These are phyloP conservation scores for Colletotrichum abscissum DNA, from an alignment of 2,329 filamentous ascomycete species.

Conservation along the genomic window DNA sequence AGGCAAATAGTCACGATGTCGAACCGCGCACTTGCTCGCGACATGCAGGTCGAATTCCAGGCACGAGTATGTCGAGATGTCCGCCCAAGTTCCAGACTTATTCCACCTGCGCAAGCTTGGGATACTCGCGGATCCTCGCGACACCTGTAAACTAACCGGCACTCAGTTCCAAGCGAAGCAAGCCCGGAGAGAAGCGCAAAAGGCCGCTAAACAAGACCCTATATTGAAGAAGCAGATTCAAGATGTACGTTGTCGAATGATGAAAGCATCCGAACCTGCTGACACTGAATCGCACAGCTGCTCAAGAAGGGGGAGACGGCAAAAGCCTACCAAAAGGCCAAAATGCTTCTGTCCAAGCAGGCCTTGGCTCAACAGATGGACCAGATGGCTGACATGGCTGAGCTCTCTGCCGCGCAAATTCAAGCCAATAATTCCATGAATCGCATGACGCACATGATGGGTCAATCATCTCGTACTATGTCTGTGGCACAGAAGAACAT, in stretches of 20 bases:
- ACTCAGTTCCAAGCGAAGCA: conserved; percentile 70
- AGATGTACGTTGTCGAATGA: conserved; percentile 48
- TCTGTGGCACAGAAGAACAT: conserved; percentile 66
- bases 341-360: conserved; percentile 71
- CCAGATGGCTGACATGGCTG: conserved; percentile 73
- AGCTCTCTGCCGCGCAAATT: conserved; percentile 69
- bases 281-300: conserved; percentile 46
- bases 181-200: conserved; percentile 69
- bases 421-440: conserved; percentile 75
- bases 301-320: conserved; percentile 73
- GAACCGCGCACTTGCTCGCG: conserved; percentile 68
- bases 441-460: conserved; percentile 74
- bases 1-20: conserved; percentile 56
- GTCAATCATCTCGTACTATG: conserved; percentile 69
- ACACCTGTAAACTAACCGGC: not conserved
- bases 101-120: not conserved
- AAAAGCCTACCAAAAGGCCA: conserved; percentile 72
- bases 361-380: conserved; percentile 73
- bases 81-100: not conserved
- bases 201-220: conserved; percentile 70
- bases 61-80: conserved; percentile 56
- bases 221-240: conserved; percentile 73
- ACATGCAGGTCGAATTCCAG: conserved; percentile 73
- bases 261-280: not conserved
- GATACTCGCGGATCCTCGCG: not conserved